phyloP scores from a whole-genome alignment of 2,329 filamentous ascomycete species.

The Penicillium sp. region DNA sequence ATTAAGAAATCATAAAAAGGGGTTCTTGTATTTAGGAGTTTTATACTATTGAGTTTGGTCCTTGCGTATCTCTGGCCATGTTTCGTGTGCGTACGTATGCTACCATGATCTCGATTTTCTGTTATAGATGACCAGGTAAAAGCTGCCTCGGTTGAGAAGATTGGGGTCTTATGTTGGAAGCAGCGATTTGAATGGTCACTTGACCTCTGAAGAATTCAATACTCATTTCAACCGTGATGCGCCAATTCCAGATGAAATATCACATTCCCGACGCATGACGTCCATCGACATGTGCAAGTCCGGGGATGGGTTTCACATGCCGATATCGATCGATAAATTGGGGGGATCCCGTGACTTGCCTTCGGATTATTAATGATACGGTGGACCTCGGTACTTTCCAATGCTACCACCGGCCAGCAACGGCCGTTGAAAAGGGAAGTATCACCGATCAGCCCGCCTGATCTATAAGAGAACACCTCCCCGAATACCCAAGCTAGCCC shows the following conservation, averaged over 20 bases:
- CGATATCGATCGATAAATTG: neutral
- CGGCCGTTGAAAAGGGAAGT: conserved; percentile 18
- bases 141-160: neutral
- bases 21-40: neutral
- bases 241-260: neutral
- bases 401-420: conserved; percentile 7
- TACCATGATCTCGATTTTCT: neutral
- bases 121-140: too few relatives aligned
- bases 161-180: neutral
- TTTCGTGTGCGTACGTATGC: too few relatives aligned
- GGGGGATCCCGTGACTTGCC: conserved; percentile 27
- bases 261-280: conserved; percentile 4
- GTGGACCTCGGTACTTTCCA: conserved; percentile 35
- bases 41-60: neutral
- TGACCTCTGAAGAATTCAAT: neutral
- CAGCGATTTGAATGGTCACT: neutral
- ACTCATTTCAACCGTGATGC: too few relatives aligned
- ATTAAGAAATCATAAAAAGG: neutral
- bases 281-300: conserved; percentile 4
- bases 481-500: conserved; percentile 4
- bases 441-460: conserved; percentile 14
- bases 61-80: neutral
- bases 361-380: conserved; percentile 29
- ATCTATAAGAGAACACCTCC: conserved; percentile 15
- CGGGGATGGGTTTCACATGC: conserved; percentile 14